These are phyloP conservation scores for Plantago elongata DNA, from an alignment of 257 asterid species.

Conservation along the genomic window DNA sequence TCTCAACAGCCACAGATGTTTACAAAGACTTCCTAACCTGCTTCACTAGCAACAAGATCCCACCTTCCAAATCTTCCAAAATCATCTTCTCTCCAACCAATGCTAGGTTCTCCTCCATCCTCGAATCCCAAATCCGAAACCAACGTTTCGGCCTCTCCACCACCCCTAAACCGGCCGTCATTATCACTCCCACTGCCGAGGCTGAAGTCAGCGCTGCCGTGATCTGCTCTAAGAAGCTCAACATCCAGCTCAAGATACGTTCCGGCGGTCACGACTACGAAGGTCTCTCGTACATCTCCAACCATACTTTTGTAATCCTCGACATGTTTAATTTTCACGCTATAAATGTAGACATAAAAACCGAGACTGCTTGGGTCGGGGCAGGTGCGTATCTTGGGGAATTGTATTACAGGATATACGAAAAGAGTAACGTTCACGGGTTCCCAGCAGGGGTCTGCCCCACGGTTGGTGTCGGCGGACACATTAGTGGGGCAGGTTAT, in stretches of 20 bases:
- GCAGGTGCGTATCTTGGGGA: slow-evolving; percentile 40
- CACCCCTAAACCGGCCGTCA: slow-evolving; percentile 32
- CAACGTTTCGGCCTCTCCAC: slow-evolving; percentile 24
- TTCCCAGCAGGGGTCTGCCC: slow-evolving; percentile 45
- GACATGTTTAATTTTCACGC: slow-evolving; percentile 38
- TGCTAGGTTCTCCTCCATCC: slow-evolving; percentile 19
- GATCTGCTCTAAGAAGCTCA: slow-evolving; percentile 23
- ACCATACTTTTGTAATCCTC: slow-evolving; percentile 22
- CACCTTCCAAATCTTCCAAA: slow-evolving; percentile 9
- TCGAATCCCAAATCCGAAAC: slow-evolving; percentile 29
- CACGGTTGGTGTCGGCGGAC: slow-evolving; percentile 45
- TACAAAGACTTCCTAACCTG: slow-evolving; percentile 26
- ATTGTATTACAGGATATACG: slow-evolving; percentile 31
- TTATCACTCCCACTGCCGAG: slow-evolving; percentile 27
- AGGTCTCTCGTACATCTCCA: slow-evolving; percentile 37
- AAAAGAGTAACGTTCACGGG: slow-evolving; percentile 28
- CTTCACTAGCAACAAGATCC: slow-evolving; percentile 17
- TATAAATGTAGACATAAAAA: slow-evolving; percentile 17
- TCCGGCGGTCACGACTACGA: slow-evolving; percentile 62
- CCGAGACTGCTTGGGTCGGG: slow-evolving; percentile 33
- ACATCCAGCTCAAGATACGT: slow-evolving; percentile 33
- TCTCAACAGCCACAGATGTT: slow-evolving; percentile 10
- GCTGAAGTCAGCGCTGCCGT: slow-evolving; percentile 24
- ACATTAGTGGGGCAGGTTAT: slow-evolving; percentile 34
- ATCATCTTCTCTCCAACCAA: slow-evolving; percentile 24